Evolutionary conservation across 2,329 filamentous ascomycete species (phyloP), one percentile per base, ranked within the genome.

Genomic region (Fusarium chaquense): DNA sequence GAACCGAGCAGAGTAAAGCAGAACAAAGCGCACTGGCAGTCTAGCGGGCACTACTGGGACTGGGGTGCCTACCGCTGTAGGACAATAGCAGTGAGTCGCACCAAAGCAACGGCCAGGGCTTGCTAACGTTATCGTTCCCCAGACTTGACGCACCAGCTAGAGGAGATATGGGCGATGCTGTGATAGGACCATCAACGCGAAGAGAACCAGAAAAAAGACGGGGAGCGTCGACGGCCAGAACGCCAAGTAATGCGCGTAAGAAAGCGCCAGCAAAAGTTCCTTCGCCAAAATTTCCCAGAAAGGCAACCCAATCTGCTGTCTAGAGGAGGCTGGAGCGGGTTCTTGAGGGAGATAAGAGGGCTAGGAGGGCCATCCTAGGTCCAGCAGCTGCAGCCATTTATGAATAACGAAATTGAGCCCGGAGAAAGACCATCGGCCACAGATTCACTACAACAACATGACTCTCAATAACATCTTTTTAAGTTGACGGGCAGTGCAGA

Each of bases 221-320:
- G 71, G 65, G 68, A 68, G 53, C 58, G 58, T 60, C 65, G 59
- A 67, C 53, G 66, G 67, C 67, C 62, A 68, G 74, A 69, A 73
- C 66, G 76, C 74, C 78, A 79, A 79, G 78, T 73, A 74, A 76
- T 76, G 72, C 69, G 76, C 71, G 74, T 73, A 74, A 75, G 75
- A 74, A 76, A 74, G 69, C 73, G 75, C 75, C 75, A 77, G 78
- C 79, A 81, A 81, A 81, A 81, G 79, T 81, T 78, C 78, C 79
- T 67, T 80, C 75, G 78, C 75, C 75, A 76, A 79, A 73, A 52
- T 77, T 78, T 72, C 77, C 76, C 56, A 72, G 73, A 76, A 76
- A 71, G 79, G 78, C 73, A 79, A 78, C 73, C 77, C 72, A 76
- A 76, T 75, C 73, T 76, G 62, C 70, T 69, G 69, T 75, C 70